Conservation (phyloP, 1,139 yeast species). For the Taphrina confusa region DNA sequence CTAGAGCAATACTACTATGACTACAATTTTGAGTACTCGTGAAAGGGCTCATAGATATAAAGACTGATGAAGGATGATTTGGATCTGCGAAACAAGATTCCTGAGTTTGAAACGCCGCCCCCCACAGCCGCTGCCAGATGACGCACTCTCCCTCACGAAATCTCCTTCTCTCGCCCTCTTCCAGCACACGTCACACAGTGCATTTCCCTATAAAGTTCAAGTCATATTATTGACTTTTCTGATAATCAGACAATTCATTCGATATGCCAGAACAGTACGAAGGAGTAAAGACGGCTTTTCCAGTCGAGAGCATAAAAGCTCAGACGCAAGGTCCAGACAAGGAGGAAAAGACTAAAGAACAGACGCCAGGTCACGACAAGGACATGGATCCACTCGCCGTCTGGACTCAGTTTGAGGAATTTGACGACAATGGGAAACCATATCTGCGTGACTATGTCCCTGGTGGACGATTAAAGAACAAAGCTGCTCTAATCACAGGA, state of each 20-base stretch:
- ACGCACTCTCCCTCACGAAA: neutral
- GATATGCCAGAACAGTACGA: conserved; percentile 22
- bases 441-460: conserved; percentile 29
- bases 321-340: conserved; percentile 26
- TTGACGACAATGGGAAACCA: conserved; percentile 21
- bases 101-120: neutral
- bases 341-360: conserved; percentile 20
- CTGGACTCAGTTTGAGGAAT: conserved; percentile 21
- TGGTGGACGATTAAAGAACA: conserved; percentile 24
- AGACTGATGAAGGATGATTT: neutral
- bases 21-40: no score
- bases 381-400: conserved; percentile 18
- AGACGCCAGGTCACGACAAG: conserved; percentile 22
- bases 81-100: no score
- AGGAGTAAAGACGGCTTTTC: conserved; percentile 21
- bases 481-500: conserved; percentile 34
- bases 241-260: no score
- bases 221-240: no score
- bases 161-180: no score
- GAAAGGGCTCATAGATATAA: no score
- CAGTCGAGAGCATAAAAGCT: conserved; percentile 20
- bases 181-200: no score
- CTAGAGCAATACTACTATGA: no score
- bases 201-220: no score
- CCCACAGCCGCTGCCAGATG: neutral